Evolutionary conservation across 2,329 filamentous ascomycete genomes (phyloP).

Genomic region (Chalara sp.): DNA sequence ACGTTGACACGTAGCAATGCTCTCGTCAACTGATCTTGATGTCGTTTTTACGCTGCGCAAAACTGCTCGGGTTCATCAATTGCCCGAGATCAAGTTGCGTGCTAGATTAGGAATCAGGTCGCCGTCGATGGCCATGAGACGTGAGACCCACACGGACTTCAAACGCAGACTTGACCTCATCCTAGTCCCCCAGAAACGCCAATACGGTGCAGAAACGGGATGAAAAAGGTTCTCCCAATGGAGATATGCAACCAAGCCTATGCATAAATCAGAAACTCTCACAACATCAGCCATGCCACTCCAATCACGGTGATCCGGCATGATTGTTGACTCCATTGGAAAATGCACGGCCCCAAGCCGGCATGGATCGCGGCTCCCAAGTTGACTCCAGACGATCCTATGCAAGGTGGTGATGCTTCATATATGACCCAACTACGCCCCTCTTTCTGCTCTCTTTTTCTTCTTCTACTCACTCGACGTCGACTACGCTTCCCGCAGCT

Average conservation of each 20-base stretch:
- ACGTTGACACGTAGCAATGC: too few relatives aligned
- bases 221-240: conserved; percentile 18
- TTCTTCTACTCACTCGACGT: conserved; percentile 25
- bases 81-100: too few relatives aligned
- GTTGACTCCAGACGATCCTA: conserved; percentile 19
- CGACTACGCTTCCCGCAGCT: conserved; percentile 28
- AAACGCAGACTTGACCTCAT: conserved; percentile 18
- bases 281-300: conserved; percentile 20
- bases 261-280: conserved; percentile 29
- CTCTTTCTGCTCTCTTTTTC: conserved; percentile 14
- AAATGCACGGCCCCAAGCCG: conserved; percentile 20
- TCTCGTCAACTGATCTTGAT: too few relatives aligned
- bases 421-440: conserved; percentile 21
- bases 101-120: too few relatives aligned
- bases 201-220: conserved; percentile 26
- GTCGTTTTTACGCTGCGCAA: too few relatives aligned
- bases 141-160: conserved; percentile 13
- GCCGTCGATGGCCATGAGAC: background rate
- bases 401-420: conserved; percentile 16
- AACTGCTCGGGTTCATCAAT: too few relatives aligned
- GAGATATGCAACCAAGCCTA: conserved; percentile 25
- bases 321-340: conserved; percentile 16
- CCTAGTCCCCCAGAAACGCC: conserved; percentile 23
- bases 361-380: conserved; percentile 12
- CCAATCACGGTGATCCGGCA: conserved; percentile 11